Evolutionary conservation across 1,139 yeast genomes (phyloP).

Genomic region (Yamadazyma pseudoaaseri): DNA sequence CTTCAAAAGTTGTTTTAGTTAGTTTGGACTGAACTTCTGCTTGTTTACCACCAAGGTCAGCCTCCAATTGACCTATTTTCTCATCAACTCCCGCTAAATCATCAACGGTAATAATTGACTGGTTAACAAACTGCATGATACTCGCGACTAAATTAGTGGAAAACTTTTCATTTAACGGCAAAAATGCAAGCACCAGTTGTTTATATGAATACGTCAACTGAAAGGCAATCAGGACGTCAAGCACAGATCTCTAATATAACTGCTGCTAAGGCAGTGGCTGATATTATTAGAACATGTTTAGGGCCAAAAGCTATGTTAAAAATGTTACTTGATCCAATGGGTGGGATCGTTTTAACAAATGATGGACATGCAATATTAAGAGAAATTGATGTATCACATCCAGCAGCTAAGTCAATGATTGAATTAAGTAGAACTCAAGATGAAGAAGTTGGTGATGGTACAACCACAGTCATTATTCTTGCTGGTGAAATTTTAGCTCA

Average conservation of each 20-base stretch:
- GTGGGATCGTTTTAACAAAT: slow-evolving; percentile 95
- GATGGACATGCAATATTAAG: slow-evolving; percentile 95
- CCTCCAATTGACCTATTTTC: slow-evolving; percentile 20
- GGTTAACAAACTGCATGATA: slow-evolving; percentile 28
- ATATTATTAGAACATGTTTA: slow-evolving; percentile 92
- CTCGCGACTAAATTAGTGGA: neutral
- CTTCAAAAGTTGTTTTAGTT: slow-evolving; percentile 10
- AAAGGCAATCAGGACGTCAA: slow-evolving; percentile 94
- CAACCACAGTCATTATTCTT: slow-evolving; percentile 89
- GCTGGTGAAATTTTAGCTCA: slow-evolving; percentile 98
- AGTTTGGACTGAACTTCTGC: slow-evolving; percentile 10
- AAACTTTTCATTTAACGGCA: neutral
- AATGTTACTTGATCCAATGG: slow-evolving; percentile 98
- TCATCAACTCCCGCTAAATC: slow-evolving; percentile 26
- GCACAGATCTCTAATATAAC: slow-evolving; percentile 97
- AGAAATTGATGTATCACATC: slow-evolving; percentile 91
- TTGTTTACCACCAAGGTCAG: slow-evolving; percentile 14
- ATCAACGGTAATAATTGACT: slow-evolving; percentile 23
- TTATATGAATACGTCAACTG: slow-evolving; percentile 73
- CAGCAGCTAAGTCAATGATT: slow-evolving; percentile 98
- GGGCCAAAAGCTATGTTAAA: slow-evolving; percentile 99
- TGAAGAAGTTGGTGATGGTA: slow-evolving; percentile 99
- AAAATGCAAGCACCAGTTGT: slow-evolving; percentile 52
- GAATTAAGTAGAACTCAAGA: slow-evolving; percentile 97
- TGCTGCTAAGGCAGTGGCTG: slow-evolving; percentile 98